phyloP scores from a whole-genome alignment of 495 filamentous ascomycete species.

The Hypoxylon lenormandii region DNA sequence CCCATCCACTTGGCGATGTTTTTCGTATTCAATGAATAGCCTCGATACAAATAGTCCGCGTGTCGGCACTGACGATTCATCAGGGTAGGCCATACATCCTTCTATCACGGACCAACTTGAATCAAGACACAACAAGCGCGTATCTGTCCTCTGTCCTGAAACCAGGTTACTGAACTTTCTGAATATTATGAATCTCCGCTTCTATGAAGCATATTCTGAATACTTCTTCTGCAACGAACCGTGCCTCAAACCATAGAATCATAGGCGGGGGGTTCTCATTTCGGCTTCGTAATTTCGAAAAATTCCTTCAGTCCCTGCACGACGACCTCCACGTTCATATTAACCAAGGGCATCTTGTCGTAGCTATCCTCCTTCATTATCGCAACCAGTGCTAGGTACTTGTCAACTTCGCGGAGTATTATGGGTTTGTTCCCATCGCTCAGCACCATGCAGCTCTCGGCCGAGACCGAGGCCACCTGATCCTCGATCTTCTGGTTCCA shows the following conservation, averaged over 20 bases:
- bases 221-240: background rate
- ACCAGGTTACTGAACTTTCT: background rate
- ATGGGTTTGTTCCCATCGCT: conserved; percentile 83
- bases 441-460: conserved; percentile 81
- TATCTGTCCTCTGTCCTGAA: background rate
- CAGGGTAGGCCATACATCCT: background rate
- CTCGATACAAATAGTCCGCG: no score
- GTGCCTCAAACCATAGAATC: background rate
- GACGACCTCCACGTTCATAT: conserved; percentile 68
- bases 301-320: conserved; percentile 67
- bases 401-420: conserved; percentile 90
- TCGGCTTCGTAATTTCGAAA: conserved; percentile 68
- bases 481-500: conserved; percentile 74
- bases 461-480: conserved; percentile 71
- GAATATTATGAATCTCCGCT: conserved; percentile 7
- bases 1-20: no score
- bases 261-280: conserved; percentile 26
- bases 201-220: background rate
- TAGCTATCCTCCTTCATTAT: conserved; percentile 76
- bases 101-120: background rate
- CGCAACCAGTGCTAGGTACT: conserved; percentile 81
- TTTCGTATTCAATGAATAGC: no score
- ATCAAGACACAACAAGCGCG: background rate
- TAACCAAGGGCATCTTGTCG: conserved; percentile 69
- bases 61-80: no score